These are phyloP conservation scores for Casuarina cunninghamiana DNA, from an alignment of 306 rosid species.

Conservation along the genomic window DNA sequence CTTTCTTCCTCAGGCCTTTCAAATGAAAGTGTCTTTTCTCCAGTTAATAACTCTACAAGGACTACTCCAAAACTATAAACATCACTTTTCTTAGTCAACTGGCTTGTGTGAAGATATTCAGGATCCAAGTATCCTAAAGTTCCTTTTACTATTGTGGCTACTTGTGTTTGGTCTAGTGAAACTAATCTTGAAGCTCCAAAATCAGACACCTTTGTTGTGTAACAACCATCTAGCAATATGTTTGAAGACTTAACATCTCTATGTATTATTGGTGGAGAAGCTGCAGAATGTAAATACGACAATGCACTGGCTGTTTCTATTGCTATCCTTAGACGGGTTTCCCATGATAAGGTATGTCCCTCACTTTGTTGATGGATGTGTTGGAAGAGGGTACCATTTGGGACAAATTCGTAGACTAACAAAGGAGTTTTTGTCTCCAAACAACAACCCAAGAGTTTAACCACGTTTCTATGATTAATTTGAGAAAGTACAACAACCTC, in stretches of 20 bases:
- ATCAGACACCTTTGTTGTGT: constrained; percentile 33
- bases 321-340: constrained; percentile 26
- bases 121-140: constrained; percentile 35
- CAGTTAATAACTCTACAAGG: constrained; percentile 29
- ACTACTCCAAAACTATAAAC: constrained; percentile 49
- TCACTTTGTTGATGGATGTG: no score
- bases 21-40: constrained; percentile 28
- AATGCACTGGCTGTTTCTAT: neutral
- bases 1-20: constrained; percentile 23
- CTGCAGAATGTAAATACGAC: no score
- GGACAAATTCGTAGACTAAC: no score
- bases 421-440: constrained; percentile 6
- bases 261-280: no score
- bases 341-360: neutral
- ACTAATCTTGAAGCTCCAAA: constrained; percentile 37
- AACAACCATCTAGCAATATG: constrained; percentile 32
- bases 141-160: constrained; percentile 37
- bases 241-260: constrained; percentile 14
- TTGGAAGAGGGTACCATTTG: no score
- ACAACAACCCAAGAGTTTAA: constrained; percentile 23
- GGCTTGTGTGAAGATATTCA: constrained; percentile 21
- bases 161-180: constrained; percentile 22
- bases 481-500: constrained; percentile 19
- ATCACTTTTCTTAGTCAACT: constrained; percentile 23
- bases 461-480: constrained; percentile 14